Conservation (phyloP, 2,329 filamentous ascomycete species). For the Neofusicoccum umdonicola region DNA sequence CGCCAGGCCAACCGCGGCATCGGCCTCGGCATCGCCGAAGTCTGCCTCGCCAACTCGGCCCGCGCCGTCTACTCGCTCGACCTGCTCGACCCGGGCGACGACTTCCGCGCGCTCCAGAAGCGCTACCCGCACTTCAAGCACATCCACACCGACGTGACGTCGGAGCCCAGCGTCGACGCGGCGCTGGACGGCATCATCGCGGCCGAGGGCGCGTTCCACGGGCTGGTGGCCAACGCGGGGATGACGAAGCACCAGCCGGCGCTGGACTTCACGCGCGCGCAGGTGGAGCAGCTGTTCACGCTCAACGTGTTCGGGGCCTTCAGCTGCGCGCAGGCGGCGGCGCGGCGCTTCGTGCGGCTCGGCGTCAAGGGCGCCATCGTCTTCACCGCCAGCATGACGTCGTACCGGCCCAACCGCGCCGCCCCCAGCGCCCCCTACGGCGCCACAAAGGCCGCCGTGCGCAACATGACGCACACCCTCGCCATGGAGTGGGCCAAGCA, state of each 20-base stretch:
- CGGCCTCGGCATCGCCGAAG: conserved; percentile 32
- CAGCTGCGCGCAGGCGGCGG: conserved; percentile 47
- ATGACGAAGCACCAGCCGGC: conserved; percentile 48
- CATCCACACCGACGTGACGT: conserved; percentile 48
- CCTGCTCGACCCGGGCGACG: conserved; percentile 36
- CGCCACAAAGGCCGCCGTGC: conserved; percentile 43
- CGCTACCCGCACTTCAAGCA: conserved; percentile 45
- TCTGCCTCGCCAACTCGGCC: conserved; percentile 46
- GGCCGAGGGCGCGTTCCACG: conserved; percentile 42
- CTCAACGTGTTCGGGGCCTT: conserved; percentile 51
- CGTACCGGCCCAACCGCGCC: conserved; percentile 50
- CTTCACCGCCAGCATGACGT: conserved; percentile 50
- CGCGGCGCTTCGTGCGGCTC: conserved; percentile 45
- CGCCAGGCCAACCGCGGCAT: conserved; percentile 33
- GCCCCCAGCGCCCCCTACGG: conserved; percentile 51
- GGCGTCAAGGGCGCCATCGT: conserved; percentile 40
- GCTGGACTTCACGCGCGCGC: conserved; percentile 41
- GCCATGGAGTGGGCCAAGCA: conserved; percentile 34
- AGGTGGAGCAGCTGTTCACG: conserved; percentile 43
- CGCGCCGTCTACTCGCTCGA: conserved; percentile 43
- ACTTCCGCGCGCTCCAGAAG: conserved; percentile 38
- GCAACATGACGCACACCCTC: conserved; percentile 43
- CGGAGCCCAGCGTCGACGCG: conserved; percentile 40
- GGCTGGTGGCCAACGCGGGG: conserved; percentile 43
- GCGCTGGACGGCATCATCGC: conserved; percentile 44